Evolutionary conservation across 2,329 filamentous ascomycete species (phyloP), one percentile per base, ranked within the genome.

Genomic region (Colletotrichum shisoi): DNA sequence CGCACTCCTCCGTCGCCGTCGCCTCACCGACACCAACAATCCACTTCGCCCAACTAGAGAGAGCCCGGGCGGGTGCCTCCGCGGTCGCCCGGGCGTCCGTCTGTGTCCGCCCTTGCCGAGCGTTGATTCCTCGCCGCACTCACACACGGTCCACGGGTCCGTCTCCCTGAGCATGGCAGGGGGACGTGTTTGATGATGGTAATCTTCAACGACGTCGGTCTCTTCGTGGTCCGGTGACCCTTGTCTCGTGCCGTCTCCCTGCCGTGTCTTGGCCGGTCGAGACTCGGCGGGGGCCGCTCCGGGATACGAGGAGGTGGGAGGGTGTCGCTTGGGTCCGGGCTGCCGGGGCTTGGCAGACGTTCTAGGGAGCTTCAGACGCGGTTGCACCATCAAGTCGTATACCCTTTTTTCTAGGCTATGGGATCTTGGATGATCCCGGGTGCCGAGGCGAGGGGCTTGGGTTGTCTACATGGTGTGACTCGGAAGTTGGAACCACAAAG

Each of bases 201-300:
- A 31, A 31, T 2, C 31, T 34, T 34, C 31, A 34, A 9, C 31
- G 3, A 34, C 8, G 2, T 34, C 31, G 31, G 2, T 34, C 31
- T 34, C 31, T 34, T 7, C 7, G 37, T n/a, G 27, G n/a, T 3
- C 13, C 39, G 8, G n/a, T 45, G 31, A 3, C 13, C 9, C 15
- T 7, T 17, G 12, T 37, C 34, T 12, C 15, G 56, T 48, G 42
- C 7, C n/a, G 44, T n/a, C 44, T 21, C 31, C 9, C 19, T 21
- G n/a, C 12, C 51, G 37, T n/a, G 51, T 24, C 12, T 54, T 40
- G 19, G 56, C 42, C 56, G 5, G 11, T 46, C 1, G 42, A 39
- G 13, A 15, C 42, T 31, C 60, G 49, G 58, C 12, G 40, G 49
- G 11, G 34, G 21, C 49, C 40, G 48, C n/a, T 62, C 58, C 58